These are phyloP conservation scores for Adansonia digitata DNA, from an alignment of 345 rosid genomes.

Conservation along the genomic window DNA sequence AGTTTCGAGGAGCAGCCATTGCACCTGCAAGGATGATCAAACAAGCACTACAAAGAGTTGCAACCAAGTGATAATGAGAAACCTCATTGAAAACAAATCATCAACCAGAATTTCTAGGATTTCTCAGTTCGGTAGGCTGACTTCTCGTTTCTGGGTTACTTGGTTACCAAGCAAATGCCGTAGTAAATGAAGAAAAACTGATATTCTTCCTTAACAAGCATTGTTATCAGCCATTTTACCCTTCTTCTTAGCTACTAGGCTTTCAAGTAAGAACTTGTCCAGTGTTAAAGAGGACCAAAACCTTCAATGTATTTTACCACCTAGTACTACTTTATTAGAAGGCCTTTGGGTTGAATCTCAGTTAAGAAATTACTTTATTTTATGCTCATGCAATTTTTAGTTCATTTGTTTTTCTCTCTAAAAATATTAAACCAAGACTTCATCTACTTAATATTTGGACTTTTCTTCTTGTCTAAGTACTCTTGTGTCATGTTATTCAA, in stretches of 20 bases:
- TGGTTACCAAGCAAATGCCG: background rate
- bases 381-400: background rate
- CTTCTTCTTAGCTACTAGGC: background rate
- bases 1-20: constrained; percentile 64
- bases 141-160: background rate
- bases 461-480: too few species aligned
- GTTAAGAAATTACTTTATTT: background rate
- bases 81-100: background rate
- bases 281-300: background rate
- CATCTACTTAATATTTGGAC: background rate
- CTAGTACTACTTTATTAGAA: background rate
- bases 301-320: background rate
- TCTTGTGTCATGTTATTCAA: too few species aligned
- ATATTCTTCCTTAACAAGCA: background rate
- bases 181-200: background rate
- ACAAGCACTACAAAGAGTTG: constrained; percentile 54
- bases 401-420: background rate
- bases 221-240: background rate
- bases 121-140: constrained; percentile 4
- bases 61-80: constrained; percentile 33
- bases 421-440: background rate
- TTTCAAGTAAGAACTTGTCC: background rate
- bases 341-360: background rate
- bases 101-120: background rate
- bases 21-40: constrained; percentile 62